Percentiles rank a stretch among this genome's conserved stretches.
Conservation (phyloP, 306 rosid species). For the Prunus dulcis region DNA sequence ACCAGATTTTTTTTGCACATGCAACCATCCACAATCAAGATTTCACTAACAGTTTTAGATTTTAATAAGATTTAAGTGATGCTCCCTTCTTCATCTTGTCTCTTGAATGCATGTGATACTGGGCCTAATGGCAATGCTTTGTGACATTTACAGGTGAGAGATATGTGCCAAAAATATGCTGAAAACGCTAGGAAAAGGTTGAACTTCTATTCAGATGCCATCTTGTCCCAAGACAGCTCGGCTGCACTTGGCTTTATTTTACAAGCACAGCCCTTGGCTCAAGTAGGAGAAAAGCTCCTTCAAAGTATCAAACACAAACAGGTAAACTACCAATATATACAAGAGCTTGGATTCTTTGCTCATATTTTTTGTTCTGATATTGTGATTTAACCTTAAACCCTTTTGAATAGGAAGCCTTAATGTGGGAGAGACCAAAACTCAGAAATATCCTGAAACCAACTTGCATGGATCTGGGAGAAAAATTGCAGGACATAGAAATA, state of each 20-base stretch:
- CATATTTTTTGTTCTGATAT: background rate
- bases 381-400: background rate
- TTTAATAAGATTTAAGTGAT: too few relatives aligned
- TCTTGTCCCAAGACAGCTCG: slow-evolving; percentile 37
- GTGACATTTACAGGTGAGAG: slow-evolving; percentile 44
- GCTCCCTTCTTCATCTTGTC: background rate
- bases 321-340: slow-evolving; percentile 34
- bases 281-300: slow-evolving; percentile 48
- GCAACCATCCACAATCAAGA: too few relatives aligned
- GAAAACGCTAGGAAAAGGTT: slow-evolving; percentile 50
- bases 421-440: slow-evolving; percentile 59
- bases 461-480: slow-evolving; percentile 33
- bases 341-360: background rate
- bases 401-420: slow-evolving; percentile 51
- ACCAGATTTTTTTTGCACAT: too few relatives aligned
- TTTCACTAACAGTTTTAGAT: too few relatives aligned
- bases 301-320: slow-evolving; percentile 28
- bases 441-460: slow-evolving; percentile 17
- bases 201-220: slow-evolving; percentile 36
- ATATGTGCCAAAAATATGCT: slow-evolving; percentile 34
- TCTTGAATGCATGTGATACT: background rate
- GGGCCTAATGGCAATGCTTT: background rate
- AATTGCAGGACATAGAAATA: slow-evolving; percentile 41
- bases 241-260: slow-evolving; percentile 29
- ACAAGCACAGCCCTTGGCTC: slow-evolving; percentile 47